Base-by-base conservation (phyloP, 257 asterid species). In the Nyctanthes arbortristis region DNA sequence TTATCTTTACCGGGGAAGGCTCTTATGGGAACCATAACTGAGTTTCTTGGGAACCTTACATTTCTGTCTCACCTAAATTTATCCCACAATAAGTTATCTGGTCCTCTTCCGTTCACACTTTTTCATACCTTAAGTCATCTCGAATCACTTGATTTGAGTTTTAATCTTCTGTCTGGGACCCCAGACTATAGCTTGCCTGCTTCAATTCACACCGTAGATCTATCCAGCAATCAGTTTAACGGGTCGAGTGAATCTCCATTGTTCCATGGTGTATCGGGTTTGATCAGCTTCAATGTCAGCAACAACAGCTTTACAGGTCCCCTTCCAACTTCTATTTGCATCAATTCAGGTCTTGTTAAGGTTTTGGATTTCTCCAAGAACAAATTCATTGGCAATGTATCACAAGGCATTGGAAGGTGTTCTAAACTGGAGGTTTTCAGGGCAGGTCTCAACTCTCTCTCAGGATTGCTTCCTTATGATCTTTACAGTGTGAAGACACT, bases 391-490 rank as follows among this genome's bases (percentile, higher is more conserved):
- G 69, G 34, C 25, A 29, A 39, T n/a, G 34, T 64, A 9, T 43
- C 55, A 22, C 11, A 39, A 36, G 34, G 69, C 11, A 7, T 64
- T 25, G 69, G 36, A 64, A 39, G 32, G 28, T 64, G 57, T 40
- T 40, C 69, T 45, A 64, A 25, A 27, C 69, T 64, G 32, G 40
- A 45, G 49, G n/a, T 45, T 32, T 66, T 66, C 71, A 49, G 71
- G 39, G 71, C 71, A 0, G 75, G 67, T 2, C 22, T 52, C 7
- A 70, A 70, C 22, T 40, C 24, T 13, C 60, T 70, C 32, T 43
- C 37, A 6, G 75, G 68, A 13, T 20, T 5, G 32, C 13, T 70
- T 13, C 75, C 68, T 3, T 7, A 30, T 32, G 66, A 52, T 70
- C 27, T 70, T 30, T 70, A 57, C 49, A 40, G 16, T 28, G 33